Base-by-base conservation (phyloP, 306 rosid genomes). In the Trifolium subterraneum region DNA sequence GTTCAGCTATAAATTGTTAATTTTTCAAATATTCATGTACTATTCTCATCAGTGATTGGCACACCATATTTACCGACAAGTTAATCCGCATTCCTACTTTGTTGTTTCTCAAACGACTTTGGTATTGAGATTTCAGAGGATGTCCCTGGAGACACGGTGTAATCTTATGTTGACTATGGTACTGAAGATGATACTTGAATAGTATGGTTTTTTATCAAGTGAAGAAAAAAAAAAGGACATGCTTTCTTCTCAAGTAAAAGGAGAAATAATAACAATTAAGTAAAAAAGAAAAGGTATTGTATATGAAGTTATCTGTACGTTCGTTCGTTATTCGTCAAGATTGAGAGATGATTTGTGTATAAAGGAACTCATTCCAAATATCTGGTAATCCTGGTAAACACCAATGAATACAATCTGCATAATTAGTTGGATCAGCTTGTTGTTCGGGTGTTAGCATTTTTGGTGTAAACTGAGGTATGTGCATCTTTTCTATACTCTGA, bases 321-420 rank as follows among this genome's bases (percentile, higher is more conserved):
- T n/a, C n/a, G n/a, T n/a, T n/a, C n/a, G n/a, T 59, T 48, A 65
- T 42, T 31, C 8, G 96, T 92, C 92, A 95, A 79, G 98, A 90
- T 15, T 71, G 85, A 15, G 98, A 79, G n/a, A 95, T 88, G 70
- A 95, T 89, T 9, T 77, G 88, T 7, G 99, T 5, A 54, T 90
- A 95, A 5, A 95, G 68, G 38, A 95, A 92, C 90, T 95, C 98
- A 15, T 95, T 95, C 99, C 98, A 92, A 5, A 93, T 95, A 84
- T 92, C 98, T 9, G 98, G 99, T 74, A 95, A 71, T 56, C 99
- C 99, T 0, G 98, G 99, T 16, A 95, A 85, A 62, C 99, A 95
- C 99, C 99, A 92, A 51, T 95, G 99, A 73, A 95, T 95, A 48
- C 99, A 95, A 75, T 95, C 99, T 2, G 99, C 99, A 29, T 87